These are phyloP conservation scores for Kuraishia ogatae DNA, from an alignment of 805 yeast species.

Conservation along the genomic window DNA sequence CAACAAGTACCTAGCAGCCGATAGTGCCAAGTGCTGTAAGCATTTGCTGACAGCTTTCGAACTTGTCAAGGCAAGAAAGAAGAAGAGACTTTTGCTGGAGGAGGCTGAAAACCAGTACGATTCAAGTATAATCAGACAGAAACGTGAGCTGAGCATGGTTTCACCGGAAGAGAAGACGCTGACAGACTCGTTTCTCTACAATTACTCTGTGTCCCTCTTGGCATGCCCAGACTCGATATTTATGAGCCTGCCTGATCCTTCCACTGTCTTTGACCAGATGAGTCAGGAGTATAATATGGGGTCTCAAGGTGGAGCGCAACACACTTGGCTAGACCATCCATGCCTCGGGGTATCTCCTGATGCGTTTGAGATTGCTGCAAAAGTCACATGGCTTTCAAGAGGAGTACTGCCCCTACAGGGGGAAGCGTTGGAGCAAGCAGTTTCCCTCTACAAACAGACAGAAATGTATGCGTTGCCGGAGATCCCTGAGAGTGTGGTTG, in stretches of 20 bases:
- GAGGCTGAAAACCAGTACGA: neutral
- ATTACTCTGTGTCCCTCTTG: constrained; percentile 2
- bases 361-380: neutral
- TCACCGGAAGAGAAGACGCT: constrained; percentile 3
- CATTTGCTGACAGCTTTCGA: constrained; percentile 1
- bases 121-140: neutral
- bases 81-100: neutral
- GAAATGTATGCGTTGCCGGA: neutral
- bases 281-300: neutral
- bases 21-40: neutral
- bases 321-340: neutral
- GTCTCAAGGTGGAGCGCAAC: neutral
- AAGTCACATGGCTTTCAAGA: neutral
- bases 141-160: neutral
- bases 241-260: constrained; percentile 2
- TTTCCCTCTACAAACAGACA: neutral
- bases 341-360: neutral
- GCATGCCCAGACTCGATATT: constrained; percentile 1
- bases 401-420: neutral
- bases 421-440: neutral
- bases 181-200: constrained; percentile 3
- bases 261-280: neutral
- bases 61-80: constrained; percentile 2
- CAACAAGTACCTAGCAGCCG: constrained; percentile 1
- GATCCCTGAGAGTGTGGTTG: neutral